phyloP scores from a whole-genome alignment of 2,329 filamentous ascomycete genomes.

The Aspergillus aculeatus region DNA sequence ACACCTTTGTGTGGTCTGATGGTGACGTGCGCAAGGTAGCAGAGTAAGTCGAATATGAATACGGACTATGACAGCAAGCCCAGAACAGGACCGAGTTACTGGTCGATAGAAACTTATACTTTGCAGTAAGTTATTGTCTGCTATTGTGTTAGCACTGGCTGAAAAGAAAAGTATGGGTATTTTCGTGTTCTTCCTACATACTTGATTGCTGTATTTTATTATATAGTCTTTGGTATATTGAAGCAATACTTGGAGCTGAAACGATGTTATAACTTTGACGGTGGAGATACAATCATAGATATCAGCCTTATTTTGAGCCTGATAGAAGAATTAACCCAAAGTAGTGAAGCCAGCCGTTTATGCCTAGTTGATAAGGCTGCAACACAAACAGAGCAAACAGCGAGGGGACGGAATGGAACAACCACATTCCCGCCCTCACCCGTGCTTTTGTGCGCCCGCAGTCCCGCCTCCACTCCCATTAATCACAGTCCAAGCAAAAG shows the following conservation, averaged over 20 bases:
- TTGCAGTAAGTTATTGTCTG: neutral
- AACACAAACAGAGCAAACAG: neutral
- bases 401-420: neutral
- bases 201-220: neutral
- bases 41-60: too few species aligned
- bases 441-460: neutral
- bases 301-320: too few species aligned
- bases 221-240: neutral
- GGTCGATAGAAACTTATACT: neutral
- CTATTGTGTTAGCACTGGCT: neutral
- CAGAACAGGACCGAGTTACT: neutral
- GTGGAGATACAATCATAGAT: too few species aligned
- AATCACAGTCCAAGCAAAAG: neutral
- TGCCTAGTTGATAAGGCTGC: neutral
- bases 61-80: neutral
- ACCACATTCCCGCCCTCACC: neutral
- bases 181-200: neutral
- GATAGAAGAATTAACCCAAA: too few species aligned
- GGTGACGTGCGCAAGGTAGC: too few species aligned
- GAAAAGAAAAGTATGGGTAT: neutral
- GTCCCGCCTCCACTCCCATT: neutral
- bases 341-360: neutral
- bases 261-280: neutral
- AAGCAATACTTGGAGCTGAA: neutral
- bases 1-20: too few species aligned